phyloP scores from a whole-genome alignment of 768 basidiomycete genomes.

The Pholiota conissans region DNA sequence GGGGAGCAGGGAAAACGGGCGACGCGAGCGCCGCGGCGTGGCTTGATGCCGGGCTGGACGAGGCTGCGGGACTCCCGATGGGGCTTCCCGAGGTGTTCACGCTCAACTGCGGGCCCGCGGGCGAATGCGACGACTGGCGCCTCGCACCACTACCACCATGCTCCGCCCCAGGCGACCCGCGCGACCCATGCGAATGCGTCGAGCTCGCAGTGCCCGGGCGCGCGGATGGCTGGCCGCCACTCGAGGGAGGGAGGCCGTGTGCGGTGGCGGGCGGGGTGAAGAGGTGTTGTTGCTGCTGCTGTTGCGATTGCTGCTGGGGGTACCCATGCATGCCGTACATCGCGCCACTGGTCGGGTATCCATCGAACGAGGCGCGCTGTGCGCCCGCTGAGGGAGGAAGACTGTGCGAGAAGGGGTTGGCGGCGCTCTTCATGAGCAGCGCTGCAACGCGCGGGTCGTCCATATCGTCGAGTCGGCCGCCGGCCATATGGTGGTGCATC shows the following conservation, averaged over 20 bases:
- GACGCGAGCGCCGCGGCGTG: background rate
- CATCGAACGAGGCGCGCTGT: background rate
- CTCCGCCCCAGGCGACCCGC: background rate
- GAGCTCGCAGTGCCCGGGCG: background rate
- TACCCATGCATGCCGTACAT: background rate
- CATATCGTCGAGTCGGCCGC: conserved; percentile 26
- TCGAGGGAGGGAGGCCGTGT: background rate
- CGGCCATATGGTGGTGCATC: background rate
- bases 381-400: conserved; percentile 4
- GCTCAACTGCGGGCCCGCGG: background rate
- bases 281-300: conserved; percentile 1
- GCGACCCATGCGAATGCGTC: background rate
- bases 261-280: conserved; percentile 1
- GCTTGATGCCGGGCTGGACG: background rate
- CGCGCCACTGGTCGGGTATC: background rate
- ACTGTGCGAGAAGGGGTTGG: too few relatives aligned
- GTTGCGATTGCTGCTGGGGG: background rate
- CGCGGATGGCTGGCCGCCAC: background rate
- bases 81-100: background rate
- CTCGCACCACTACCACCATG: too few relatives aligned
- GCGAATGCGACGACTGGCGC: background rate
- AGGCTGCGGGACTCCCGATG: background rate
- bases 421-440: conserved; percentile 34
- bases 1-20: conserved; percentile 11
- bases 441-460: conserved; percentile 32